A percentile compares a stretch with the other conserved stretches of the same genome.
Evolutionary conservation across 306 rosid species (phyloP).

Genomic region (Dicorynia guianensis): DNA sequence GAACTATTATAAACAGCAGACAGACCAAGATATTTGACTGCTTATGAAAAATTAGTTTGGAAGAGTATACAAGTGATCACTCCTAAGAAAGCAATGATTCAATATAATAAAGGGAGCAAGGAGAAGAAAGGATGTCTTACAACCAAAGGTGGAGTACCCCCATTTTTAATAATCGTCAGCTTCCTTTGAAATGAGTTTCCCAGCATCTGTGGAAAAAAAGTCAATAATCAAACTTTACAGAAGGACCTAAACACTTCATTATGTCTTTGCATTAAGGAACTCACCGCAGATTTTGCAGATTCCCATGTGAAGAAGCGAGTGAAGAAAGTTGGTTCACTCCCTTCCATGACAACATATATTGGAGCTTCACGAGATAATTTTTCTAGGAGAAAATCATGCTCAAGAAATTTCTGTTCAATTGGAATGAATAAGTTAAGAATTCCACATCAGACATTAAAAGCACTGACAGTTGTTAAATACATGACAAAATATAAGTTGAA

Average conservation of each 20-base stretch:
- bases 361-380: constrained; percentile 75
- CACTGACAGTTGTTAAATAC: constrained; percentile 25
- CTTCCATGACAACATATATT: constrained; percentile 77
- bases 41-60: background rate
- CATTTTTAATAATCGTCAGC: constrained; percentile 70
- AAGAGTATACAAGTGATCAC: background rate
- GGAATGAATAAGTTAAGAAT: constrained; percentile 31
- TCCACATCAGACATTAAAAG: constrained; percentile 33
- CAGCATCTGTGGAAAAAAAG: constrained; percentile 62
- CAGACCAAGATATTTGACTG: too few relatives aligned
- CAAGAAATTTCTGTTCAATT: constrained; percentile 77
- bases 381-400: constrained; percentile 79
- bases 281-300: constrained; percentile 71
- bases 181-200: constrained; percentile 93
- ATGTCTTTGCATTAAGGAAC: constrained; percentile 37
- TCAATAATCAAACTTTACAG: constrained; percentile 20
- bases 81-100: background rate
- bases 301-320: constrained; percentile 91
- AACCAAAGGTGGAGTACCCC: constrained; percentile 62
- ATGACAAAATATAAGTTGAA: background rate
- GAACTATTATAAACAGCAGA: background rate
- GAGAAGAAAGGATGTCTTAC: constrained; percentile 53
- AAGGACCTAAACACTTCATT: constrained; percentile 5
- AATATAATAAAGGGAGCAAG: constrained; percentile 24
- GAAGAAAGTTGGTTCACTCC: constrained; percentile 91